Evolutionary conservation across 768 basidiomycete species (phyloP).

Genomic region (Amanita jacksonii): DNA sequence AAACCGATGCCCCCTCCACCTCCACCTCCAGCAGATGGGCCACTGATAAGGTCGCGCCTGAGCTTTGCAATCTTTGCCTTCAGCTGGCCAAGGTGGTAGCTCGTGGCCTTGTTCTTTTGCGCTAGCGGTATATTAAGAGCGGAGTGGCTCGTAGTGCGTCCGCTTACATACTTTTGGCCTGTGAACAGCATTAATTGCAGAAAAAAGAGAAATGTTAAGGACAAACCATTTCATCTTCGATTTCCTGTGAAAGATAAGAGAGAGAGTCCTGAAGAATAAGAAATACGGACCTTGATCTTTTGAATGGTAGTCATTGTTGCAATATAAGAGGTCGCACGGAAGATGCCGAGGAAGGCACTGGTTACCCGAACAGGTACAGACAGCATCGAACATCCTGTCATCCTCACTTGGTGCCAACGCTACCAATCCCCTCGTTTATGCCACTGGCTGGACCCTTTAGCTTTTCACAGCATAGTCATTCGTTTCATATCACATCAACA

Average conservation of each 20-base stretch:
- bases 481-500: conserved; percentile 25
- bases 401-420: conserved; percentile 7
- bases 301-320: conserved; percentile 80
- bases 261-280: conserved; percentile 17
- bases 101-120: conserved; percentile 93
- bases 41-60: conserved; percentile 83
- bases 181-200: conserved; percentile 19
- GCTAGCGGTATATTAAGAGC: conserved; percentile 46
- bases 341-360: conserved; percentile 22
- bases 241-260: conserved; percentile 43
- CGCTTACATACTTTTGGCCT: conserved; percentile 68
- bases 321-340: conserved; percentile 22
- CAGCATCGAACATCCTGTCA: too few species aligned
- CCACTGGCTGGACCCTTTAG: conserved; percentile 44
- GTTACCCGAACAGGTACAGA: conserved; percentile 10
- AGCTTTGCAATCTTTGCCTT: conserved; percentile 99
- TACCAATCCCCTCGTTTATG: conserved; percentile 20
- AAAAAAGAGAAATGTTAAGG: conserved; percentile 9
- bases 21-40: conserved; percentile 67
- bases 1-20: conserved; percentile 89
- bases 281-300: conserved; percentile 63
- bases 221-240: conserved; percentile 95
- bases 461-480: conserved; percentile 14
- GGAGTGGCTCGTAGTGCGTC: conserved; percentile 9
- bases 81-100: conserved; percentile 92